Evolutionary conservation across 1,284 basidiomycete species (phyloP).

Genomic region (Heliocybe sulcata): DNA sequence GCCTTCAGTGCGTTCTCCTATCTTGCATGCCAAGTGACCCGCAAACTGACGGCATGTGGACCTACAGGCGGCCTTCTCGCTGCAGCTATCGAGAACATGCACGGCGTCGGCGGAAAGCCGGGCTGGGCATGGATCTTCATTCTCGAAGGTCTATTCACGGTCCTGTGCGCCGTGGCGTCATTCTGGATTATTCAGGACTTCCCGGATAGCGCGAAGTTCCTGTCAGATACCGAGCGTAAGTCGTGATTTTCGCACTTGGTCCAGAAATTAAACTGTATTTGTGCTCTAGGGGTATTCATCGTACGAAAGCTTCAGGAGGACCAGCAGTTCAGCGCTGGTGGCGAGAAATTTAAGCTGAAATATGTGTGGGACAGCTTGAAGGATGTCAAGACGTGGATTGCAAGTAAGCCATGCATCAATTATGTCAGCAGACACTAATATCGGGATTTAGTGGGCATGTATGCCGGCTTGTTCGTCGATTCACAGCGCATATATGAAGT

Average conservation of each 20-base stretch:
- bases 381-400: slow-evolving; percentile 48
- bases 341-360: slow-evolving; percentile 38
- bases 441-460: slow-evolving; percentile 31
- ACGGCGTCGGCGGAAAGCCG: slow-evolving; percentile 54
- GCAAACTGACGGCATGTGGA: neutral
- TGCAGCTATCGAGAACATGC: slow-evolving; percentile 62
- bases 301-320: slow-evolving; percentile 42
- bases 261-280: no score
- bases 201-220: slow-evolving; percentile 51
- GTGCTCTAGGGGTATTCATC: slow-evolving; percentile 38
- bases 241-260: no score
- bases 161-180: slow-evolving; percentile 39
- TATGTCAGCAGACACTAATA: neutral
- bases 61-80: slow-evolving; percentile 50
- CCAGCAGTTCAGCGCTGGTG: slow-evolving; percentile 38
- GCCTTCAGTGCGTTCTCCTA: slow-evolving; percentile 46
- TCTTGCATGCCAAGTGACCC: neutral
- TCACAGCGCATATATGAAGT: neutral
- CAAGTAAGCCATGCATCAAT: slow-evolving; percentile 23
- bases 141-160: slow-evolving; percentile 66
- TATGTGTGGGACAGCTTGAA: slow-evolving; percentile 38
- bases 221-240: slow-evolving; percentile 40
- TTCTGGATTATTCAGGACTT: slow-evolving; percentile 56
- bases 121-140: slow-evolving; percentile 72
- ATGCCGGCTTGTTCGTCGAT: slow-evolving; percentile 34